Evolutionary conservation across 352 stramenopile species (phyloP).

Genomic region (Peronospora belbahrii): DNA sequence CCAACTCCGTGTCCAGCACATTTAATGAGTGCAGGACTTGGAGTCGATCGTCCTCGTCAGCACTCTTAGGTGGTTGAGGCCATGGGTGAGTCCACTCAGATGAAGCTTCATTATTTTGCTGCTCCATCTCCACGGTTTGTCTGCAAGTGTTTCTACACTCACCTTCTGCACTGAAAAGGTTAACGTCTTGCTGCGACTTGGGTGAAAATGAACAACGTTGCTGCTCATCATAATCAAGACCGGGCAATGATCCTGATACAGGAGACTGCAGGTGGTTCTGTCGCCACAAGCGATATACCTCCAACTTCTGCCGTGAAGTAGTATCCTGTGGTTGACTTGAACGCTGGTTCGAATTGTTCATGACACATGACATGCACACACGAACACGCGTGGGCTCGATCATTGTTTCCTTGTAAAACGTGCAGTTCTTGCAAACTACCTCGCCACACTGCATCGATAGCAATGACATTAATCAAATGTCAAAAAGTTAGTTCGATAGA

Average conservation of each 20-base stretch:
- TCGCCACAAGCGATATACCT: constrained; percentile 47
- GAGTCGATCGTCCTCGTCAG: constrained; percentile 50
- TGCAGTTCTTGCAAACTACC: constrained; percentile 77
- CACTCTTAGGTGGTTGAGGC: constrained; percentile 52
- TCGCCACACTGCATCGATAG: constrained; percentile 48
- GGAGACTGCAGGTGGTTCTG: constrained; percentile 62
- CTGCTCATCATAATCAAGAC: constrained; percentile 33
- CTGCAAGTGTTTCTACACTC: constrained; percentile 19
- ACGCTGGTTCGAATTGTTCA: constrained; percentile 32
- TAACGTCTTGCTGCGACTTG: constrained; percentile 10
- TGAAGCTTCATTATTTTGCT: constrained; percentile 12
- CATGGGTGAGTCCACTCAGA: constrained; percentile 53
- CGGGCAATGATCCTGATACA: constrained; percentile 26
- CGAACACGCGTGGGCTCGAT: constrained; percentile 59
- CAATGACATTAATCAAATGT: background rate
- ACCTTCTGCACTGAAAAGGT: constrained; percentile 25
- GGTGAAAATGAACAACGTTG: constrained; percentile 12
- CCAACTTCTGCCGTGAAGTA: constrained; percentile 16
- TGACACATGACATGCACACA: constrained; percentile 74
- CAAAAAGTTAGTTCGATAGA: background rate
- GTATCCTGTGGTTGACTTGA: background rate
- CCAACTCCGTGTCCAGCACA: constrained; percentile 50
- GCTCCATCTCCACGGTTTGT: constrained; percentile 9
- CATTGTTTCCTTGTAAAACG: constrained; percentile 57
- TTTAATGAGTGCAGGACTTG: constrained; percentile 38